Evolutionary conservation across 2,329 filamentous ascomycete species (phyloP), one percentile per base, ranked within the genome.

Genomic region (Penicillium sclerotiorum): DNA sequence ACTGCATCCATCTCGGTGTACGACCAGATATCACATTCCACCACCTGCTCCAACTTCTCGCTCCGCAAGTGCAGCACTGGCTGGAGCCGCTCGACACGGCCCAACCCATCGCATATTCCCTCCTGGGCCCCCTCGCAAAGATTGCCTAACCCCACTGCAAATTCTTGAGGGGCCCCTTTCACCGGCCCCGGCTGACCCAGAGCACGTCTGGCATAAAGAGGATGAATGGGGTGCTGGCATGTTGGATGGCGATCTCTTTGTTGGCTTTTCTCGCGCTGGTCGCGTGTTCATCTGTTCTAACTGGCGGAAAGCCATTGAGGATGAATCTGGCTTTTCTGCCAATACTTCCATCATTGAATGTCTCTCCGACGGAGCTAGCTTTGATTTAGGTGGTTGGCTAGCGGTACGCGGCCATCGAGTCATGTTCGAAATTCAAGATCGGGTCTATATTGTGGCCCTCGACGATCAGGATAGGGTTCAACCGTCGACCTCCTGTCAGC

Each of bases 151-250:
- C 2, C 65, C 65, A 2, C 59, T 71, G 18, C n/a, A 61, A 4
- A 15, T 71, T 2, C 27, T 36, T 1, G 53, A 55, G n/a, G 68
- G 67, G 3, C 62, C 62, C 6, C 61, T 67, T 5, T 56, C 36
- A 7, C 18, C 60, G 13, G 44, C 52, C 4, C 60, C 61, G 4
- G 43, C 35, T 8, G 60, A 65, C 9, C 51, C 57, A 12, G 55
- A 58, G 2, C 60, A 66, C 38, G 52, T 65, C 2, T 50, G 63
- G n/a, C 53, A 68, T 25, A 61, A 63, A 1, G 68, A 73, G 5
- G 72, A 78, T 39, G 74, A 77, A 55, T 78, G 75, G 75, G 76
- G 76, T 15, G 74, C 76, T 2, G 75, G 75, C 4, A 73, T 76
- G 71, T 49, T 77, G 5, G 51, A 67, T 30, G 73, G 70, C 1